Conservation (phyloP, 331 rosid species). For the Pyracantha coccinea region DNA sequence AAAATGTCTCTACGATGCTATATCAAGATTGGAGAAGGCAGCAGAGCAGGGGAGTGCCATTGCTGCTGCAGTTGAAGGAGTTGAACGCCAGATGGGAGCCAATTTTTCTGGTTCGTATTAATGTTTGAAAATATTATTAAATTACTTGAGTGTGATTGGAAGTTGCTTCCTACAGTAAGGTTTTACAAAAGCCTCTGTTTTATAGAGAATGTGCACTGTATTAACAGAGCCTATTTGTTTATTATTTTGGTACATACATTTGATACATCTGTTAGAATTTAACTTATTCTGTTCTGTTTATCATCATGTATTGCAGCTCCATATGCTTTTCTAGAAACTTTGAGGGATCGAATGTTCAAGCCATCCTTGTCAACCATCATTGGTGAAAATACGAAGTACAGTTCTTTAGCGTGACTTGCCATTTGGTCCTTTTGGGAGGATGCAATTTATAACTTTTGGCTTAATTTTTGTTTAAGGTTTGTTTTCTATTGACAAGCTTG, state of each 20-base stretch:
- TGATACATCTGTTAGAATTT: not conserved
- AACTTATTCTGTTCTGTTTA: not conserved
- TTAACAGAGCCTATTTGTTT: not conserved
- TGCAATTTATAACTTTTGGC: constrained; percentile 1
- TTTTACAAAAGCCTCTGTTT: not conserved
- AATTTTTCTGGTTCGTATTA: constrained; percentile 52
- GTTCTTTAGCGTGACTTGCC: constrained; percentile 12
- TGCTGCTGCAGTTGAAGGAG: constrained; percentile 98
- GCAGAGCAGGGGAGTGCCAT: constrained; percentile 91
- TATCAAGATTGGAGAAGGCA: constrained; percentile 92
- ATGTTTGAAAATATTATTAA: not conserved
- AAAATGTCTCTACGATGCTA: constrained; percentile 93
- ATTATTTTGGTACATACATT: not conserved
- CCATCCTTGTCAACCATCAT: constrained; percentile 79
- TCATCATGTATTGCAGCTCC: constrained; percentile 51
- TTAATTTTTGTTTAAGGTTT: not conserved
- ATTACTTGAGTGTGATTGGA: not conserved
- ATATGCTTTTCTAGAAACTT: constrained; percentile 74
- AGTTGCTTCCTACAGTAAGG: not conserved
- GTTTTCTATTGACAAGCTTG: constrained; percentile 35
- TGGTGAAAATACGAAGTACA: constrained; percentile 68
- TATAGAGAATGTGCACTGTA: not conserved
- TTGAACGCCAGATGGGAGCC: constrained; percentile 73
- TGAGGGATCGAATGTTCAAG: constrained; percentile 95
- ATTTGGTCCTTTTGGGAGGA: constrained; percentile 6